phyloP scores from a whole-genome alignment of 2,329 filamentous ascomycete species.

The Akanthomyces dipterigenus region DNA sequence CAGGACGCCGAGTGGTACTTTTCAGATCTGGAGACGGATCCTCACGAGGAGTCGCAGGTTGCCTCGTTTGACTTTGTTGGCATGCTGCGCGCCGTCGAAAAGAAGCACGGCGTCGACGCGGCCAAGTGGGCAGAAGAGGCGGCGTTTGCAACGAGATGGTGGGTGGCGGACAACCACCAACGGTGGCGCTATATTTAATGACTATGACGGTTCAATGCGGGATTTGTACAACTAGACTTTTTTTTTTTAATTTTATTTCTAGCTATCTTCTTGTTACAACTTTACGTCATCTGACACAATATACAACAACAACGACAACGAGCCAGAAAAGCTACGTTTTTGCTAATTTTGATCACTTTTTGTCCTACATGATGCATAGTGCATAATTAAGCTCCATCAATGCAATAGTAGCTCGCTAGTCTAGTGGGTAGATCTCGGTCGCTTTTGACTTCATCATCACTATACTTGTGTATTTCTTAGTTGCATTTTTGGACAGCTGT shows the following conservation, averaged over 20 bases:
- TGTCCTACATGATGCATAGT: too few relatives aligned
- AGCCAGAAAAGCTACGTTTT: too few relatives aligned
- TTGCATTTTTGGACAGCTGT: too few relatives aligned
- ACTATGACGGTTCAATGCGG: not conserved
- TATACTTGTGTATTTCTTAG: too few relatives aligned
- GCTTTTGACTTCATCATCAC: too few relatives aligned
- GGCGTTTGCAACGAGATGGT: slow-evolving; percentile 28
- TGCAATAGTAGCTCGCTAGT: too few relatives aligned
- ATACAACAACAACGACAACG: too few relatives aligned
- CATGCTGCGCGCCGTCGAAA: slow-evolving; percentile 15
- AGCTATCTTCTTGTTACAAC: too few relatives aligned
- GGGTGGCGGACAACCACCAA: slow-evolving; percentile 29
- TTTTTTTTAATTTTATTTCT: not conserved
- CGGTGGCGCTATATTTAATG: slow-evolving; percentile 25
- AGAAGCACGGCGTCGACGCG: slow-evolving; percentile 20
- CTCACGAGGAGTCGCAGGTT: slow-evolving; percentile 21
- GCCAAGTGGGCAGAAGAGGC: slow-evolving; percentile 28
- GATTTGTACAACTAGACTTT: not conserved
- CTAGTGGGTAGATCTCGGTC: too few relatives aligned
- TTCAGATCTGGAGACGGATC: slow-evolving; percentile 24
- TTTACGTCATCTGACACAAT: too few relatives aligned
- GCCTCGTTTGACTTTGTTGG: slow-evolving; percentile 6
- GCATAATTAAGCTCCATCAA: too few relatives aligned
- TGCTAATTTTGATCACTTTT: too few relatives aligned
- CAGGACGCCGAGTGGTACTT: slow-evolving; percentile 27